Base-by-base conservation (phyloP, 371 early-diverging fungal species). In the Saksenaea vasiformis region DNA sequence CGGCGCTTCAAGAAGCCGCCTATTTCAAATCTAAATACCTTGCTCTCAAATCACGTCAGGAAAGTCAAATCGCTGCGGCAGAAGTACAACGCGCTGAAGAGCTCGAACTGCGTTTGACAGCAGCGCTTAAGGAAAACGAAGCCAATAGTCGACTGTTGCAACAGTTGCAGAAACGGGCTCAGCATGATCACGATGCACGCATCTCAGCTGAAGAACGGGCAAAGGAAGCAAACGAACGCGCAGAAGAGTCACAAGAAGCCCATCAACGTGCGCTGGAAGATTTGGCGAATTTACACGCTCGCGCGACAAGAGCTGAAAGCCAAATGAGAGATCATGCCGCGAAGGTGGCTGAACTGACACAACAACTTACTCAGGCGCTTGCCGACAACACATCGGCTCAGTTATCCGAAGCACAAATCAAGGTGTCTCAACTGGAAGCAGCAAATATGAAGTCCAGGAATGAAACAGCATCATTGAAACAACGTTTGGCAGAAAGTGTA, bases 1-100 rank as follows among this genome's bases (percentile, higher is more conserved):
- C 80, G 2, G 86, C 86, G 1, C 69, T 86, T n/a, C 86, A 86
- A 60, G 86, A 86, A 59, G 84, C 86, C 0, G 83, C 80, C 0
- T 86, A 86, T 62, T 76, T 83, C 56, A 84, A 84, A 60, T 79
- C 83, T 15, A 86, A 86, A 47, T 72, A 76, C 53, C 59, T 54
- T 31, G 69, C 69, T 61, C 26, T 77, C 64, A 53, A 79, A 70
- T n/a, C 61, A 60, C 69, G 58, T 56, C 56, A 79, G 61, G 67
- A 55, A 11, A 62, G 61, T 14, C 81, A 79, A 10, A 11, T 67
- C 2, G 60, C 65, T 5, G 28, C 31, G n/a, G 63, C 81, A 3
- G 83, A 83, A 53, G 63, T 63, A 8, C 76, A 82, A 11, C 74
- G 86, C 8, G 76, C 77, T 5, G 56, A 63, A 31, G 79, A 82